Conservation (phyloP, 2,329 filamentous ascomycete species). For the Hymenoscyphus salicellus region DNA sequence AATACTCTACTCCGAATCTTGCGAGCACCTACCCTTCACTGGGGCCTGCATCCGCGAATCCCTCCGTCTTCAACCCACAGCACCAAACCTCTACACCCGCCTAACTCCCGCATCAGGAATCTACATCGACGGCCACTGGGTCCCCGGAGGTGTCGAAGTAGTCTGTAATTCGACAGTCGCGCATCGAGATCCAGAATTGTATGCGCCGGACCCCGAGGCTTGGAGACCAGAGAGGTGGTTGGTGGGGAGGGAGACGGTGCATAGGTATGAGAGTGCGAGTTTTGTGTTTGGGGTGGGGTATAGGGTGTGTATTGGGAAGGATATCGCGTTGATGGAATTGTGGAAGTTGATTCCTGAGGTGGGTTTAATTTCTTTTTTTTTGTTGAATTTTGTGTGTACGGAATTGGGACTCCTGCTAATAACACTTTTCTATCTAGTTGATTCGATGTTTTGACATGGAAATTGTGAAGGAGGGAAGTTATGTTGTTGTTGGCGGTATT, state of each 20-base stretch:
- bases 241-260: not conserved
- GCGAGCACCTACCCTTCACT: conserved; percentile 45
- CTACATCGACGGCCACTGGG: conserved; percentile 15
- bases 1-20: conserved; percentile 44
- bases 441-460: not conserved
- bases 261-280: not conserved
- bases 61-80: conserved; percentile 49
- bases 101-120: conserved; percentile 39
- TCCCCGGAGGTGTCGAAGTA: conserved; percentile 37
- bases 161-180: conserved; percentile 55
- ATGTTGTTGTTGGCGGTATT: not conserved
- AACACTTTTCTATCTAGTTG: not conserved
- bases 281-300: not conserved
- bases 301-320: not conserved
- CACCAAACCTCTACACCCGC: conserved; percentile 50
- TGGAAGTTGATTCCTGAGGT: not conserved
- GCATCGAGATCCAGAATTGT: not conserved
- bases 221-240: not conserved
- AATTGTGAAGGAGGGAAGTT: not conserved
- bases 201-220: not conserved
- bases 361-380: not conserved
- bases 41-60: conserved; percentile 50
- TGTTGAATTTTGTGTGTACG: too few species aligned
- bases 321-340: not conserved
- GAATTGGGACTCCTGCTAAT: too few species aligned